Evolutionary conservation across 495 filamentous ascomycete species (phyloP), one percentile per base, ranked within the genome.

Genomic region (Penicillium pulvis): DNA sequence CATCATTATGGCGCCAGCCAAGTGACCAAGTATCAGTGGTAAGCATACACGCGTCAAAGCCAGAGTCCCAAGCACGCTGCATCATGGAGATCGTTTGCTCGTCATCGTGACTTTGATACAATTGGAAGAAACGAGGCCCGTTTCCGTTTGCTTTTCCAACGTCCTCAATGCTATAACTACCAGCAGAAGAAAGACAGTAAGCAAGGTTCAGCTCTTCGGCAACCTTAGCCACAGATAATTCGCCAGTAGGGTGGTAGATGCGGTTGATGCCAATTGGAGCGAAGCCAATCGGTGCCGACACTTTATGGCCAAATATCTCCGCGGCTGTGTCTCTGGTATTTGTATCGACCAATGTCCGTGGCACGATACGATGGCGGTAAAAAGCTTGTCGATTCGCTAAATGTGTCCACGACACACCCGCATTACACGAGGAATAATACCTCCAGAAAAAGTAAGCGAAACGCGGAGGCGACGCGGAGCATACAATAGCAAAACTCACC

Each of bases 1-100:
- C 76, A 57, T 89, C 84, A 64, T 85, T 76, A 62, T 86, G 84
- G 7, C 86, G 79, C 85, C 85, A 89, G 8, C 78, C 87, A 1
- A 89, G 75, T 57, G 82, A 77, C 81, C 80, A 87, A 0, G 87
- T 89, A 69, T 88, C 87, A 0, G 83, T 80, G 6, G 85, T 90
- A 0, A 89, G 71, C 17, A 90, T 82, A 46, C 77, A 77, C 0
- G 76, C 87, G 19, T 79, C 74, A 67, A 84, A 90, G 2, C 87
- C 86, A 31, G 64, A 66, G 2, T 82, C 65, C 61, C 74, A 72
- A 0, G 85, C 85, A 14, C 85, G 79, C 8, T 70, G 71, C 2
- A 88, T 67, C 49, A 88, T 68, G 0, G 80, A 85, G 11, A 83
- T 55, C 1, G 83, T 79, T 12, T 85, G 62, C 50, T 83, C 80